Evolutionary conservation across 805 yeast genomes (phyloP).

Genomic region (Suhomyces pyralidae): DNA sequence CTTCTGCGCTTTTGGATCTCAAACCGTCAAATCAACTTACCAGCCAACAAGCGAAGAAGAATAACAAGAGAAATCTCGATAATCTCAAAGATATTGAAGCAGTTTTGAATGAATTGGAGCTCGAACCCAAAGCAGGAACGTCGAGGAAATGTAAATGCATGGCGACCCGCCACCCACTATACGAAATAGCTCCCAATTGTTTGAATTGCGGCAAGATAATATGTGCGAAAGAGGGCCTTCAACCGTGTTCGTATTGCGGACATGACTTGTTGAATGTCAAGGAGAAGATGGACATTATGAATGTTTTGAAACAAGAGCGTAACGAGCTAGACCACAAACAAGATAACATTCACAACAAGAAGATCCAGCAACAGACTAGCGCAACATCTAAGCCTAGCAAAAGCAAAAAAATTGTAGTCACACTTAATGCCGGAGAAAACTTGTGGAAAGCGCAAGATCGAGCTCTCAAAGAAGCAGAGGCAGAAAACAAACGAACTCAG

Average conservation of each 20-base stretch:
- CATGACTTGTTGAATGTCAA: constrained; percentile 55
- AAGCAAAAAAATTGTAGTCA: constrained; percentile 45
- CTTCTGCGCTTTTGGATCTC: constrained; percentile 45
- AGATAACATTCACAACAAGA: constrained; percentile 15
- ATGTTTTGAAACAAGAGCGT: constrained; percentile 54
- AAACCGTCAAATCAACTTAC: constrained; percentile 29
- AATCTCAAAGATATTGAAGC: constrained; percentile 62
- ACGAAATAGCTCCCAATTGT: constrained; percentile 91
- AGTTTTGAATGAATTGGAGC: constrained; percentile 53
- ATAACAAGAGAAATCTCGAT: constrained; percentile 48
- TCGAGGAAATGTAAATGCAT: constrained; percentile 66
- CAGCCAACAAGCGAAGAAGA: constrained; percentile 27
- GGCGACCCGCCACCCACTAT: constrained; percentile 84
- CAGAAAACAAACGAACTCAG: constrained; percentile 27
- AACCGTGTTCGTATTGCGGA: constrained; percentile 86
- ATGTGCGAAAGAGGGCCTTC: constrained; percentile 85
- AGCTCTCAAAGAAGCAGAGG: constrained; percentile 58
- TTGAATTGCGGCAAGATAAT: constrained; percentile 91
- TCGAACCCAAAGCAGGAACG: constrained; percentile 13
- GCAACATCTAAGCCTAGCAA: neutral
- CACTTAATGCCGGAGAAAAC: constrained; percentile 58
- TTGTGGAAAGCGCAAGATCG: constrained; percentile 67
- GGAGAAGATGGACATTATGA: constrained; percentile 60
- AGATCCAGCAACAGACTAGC: constrained; percentile 17
- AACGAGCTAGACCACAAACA: constrained; percentile 23